phyloP scores from a whole-genome alignment of 2,329 filamentous ascomycete species.

The Aureobasidium mangrovei region DNA sequence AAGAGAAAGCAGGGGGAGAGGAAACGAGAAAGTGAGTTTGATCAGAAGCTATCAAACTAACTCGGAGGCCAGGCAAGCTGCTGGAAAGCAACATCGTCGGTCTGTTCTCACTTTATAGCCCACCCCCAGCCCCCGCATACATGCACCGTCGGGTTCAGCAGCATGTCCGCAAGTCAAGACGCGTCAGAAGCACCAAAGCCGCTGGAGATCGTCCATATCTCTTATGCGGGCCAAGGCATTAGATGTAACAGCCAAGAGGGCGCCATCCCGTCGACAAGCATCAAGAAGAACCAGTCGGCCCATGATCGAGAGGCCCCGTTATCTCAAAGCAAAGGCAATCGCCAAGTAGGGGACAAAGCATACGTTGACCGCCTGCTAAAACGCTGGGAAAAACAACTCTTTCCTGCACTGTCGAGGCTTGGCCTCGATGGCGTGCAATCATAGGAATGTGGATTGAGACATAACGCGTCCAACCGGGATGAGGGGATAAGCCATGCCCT shows the following conservation, averaged over 20 bases:
- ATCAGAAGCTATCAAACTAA: not conserved
- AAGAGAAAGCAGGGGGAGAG: too few relatives aligned
- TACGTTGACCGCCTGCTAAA: slow-evolving; percentile 4
- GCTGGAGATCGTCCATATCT: slow-evolving; percentile 13
- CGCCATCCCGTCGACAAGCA: slow-evolving; percentile 9
- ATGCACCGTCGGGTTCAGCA: not conserved
- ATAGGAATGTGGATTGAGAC: slow-evolving; percentile 6
- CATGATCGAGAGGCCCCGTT: slow-evolving; percentile 6
- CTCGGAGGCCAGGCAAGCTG: not conserved
- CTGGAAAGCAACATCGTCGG: not conserved
- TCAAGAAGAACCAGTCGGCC: slow-evolving; percentile 10
- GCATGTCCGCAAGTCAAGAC: slow-evolving; percentile 2
- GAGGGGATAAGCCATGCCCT: not conserved
- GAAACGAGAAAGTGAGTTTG: not conserved
- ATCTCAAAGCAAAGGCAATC: not conserved
- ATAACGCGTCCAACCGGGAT: not conserved
- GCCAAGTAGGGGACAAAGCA: slow-evolving; percentile 3
- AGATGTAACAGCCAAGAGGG: slow-evolving; percentile 13
- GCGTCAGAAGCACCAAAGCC: slow-evolving; percentile 8
- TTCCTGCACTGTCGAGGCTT: slow-evolving; percentile 3
- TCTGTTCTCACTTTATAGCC: not conserved
- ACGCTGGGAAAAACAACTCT: slow-evolving; percentile 10
- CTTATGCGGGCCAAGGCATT: slow-evolving; percentile 12
- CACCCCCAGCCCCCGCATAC: not conserved
- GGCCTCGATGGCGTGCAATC: not conserved